phyloP scores from a whole-genome alignment of 345 rosid genomes.

The Populus alba region DNA sequence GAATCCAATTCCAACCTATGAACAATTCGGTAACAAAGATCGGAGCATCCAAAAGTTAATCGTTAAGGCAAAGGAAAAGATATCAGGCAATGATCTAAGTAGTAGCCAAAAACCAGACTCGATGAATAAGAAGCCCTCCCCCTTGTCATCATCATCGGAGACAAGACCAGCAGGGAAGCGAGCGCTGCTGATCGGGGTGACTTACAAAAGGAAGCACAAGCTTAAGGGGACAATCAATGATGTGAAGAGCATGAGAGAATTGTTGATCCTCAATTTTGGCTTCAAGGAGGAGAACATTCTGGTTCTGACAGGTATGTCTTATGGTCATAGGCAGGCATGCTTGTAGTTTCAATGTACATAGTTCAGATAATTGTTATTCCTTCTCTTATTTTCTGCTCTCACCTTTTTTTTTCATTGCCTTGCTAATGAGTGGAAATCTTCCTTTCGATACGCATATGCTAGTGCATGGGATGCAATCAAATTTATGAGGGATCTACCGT shows the following conservation, averaged over 20 bases:
- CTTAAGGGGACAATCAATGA: slow-evolving; percentile 55
- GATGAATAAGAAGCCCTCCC: slow-evolving; percentile 6
- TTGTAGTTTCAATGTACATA: no score
- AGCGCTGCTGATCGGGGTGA: slow-evolving; percentile 51
- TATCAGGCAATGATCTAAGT: neutral
- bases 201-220: slow-evolving; percentile 39
- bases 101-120: neutral
- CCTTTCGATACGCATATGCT: no score
- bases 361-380: no score
- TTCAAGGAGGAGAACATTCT: slow-evolving; percentile 31
- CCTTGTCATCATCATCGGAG: neutral
- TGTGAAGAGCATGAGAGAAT: slow-evolving; percentile 40
- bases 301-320: slow-evolving; percentile 48
- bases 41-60: neutral
- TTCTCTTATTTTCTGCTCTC: no score
- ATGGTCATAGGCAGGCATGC: no score
- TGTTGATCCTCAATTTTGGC: slow-evolving; percentile 30
- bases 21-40: neutral
- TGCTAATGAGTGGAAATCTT: no score
- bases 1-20: neutral
- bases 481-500: no score
- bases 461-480: no score
- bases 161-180: slow-evolving; percentile 27
- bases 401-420: no score
- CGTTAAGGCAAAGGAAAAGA: neutral